Base-by-base conservation (phyloP, 495 filamentous ascomycete genomes). In the Sporormia fimetaria region DNA sequence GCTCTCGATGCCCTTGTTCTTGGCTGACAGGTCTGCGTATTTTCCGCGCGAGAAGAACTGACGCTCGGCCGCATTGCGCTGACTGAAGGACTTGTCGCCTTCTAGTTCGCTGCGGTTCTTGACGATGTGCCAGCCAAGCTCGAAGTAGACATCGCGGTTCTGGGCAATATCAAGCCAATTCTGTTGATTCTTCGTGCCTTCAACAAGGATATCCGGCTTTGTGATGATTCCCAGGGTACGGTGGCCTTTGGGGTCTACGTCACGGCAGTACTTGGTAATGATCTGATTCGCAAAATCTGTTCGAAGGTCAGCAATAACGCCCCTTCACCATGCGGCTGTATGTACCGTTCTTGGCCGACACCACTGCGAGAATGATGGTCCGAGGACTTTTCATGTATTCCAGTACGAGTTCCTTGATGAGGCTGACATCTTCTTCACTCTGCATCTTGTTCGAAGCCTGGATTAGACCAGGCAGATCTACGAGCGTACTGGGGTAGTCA, bases 41-140 rank as follows among this genome's bases (percentile, higher is more conserved):
- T 7, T 24, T 2, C 53, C 45, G 11, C 33, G 47, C 20, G 3
- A 33, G 44, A 74, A 68, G 44, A 73, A 73, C 0, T 9, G 4
- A 2, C 32, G 16, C 38, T 74, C 70, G 14, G 49, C 42, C 5
- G 42, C 31, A 32, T 73, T 66, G 15, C 68, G 58, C 28, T 71
- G 66, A 7, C 67, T 56, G 38, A 69, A 72, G 4, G 33, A 36
- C 7, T 9, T 28, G 27, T 32, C 21, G 21, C 31, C 33, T 17
- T 58, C 45, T 21, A 44, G 38, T 20, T 42, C 43, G 1, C 54
- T 54, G 2, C 71, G 64, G 46, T 83, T 83, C 6, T 70, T 70
- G 16, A 87, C 55, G 2, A 78, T 70, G 57, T 83, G 76, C 78
- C 77, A 85, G 3, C 78, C 80, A 2, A 83, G 68, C 16, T 68